Percentiles rank a stretch among this genome's conserved stretches.
These are phyloP conservation scores for Astrothelium macrocarpum DNA, from an alignment of 495 filamentous ascomycete species.

Conservation along the genomic window DNA sequence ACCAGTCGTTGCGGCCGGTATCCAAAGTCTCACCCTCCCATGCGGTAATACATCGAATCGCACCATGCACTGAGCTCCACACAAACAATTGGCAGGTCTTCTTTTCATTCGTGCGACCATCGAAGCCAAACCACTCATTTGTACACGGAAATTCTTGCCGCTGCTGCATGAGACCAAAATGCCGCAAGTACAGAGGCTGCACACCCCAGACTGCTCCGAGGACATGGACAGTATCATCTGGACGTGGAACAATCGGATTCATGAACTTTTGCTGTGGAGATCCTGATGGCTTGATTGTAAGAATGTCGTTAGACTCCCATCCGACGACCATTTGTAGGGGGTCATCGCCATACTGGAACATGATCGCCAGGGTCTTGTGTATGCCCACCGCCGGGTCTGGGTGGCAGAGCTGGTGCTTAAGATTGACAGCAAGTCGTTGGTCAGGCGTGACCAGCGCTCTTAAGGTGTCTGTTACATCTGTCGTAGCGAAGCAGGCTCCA, in stretches of 20 bases:
- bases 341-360: slow-evolving; percentile 1
- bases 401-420: not conserved
- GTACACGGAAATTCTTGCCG: not conserved
- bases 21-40: not conserved
- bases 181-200: not conserved
- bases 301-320: not conserved
- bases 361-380: not conserved
- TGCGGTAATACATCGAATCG: not conserved
- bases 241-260: not conserved
- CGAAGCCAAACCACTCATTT: not conserved
- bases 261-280: not conserved
- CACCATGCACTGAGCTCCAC: not conserved
- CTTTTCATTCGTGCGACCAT: not conserved
- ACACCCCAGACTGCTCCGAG: not conserved
- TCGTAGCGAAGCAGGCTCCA: not conserved
- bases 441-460: not conserved
- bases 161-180: not conserved
- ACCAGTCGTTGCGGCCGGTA: not conserved
- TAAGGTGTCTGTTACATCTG: not conserved
- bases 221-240: not conserved
- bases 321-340: not conserved
- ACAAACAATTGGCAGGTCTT: not conserved
- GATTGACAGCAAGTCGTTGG: not conserved
- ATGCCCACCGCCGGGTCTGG: not conserved
- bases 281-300: not conserved